phyloP scores from a whole-genome alignment of 1,139 yeast species.

The Blastobotrys illinoisensis region DNA sequence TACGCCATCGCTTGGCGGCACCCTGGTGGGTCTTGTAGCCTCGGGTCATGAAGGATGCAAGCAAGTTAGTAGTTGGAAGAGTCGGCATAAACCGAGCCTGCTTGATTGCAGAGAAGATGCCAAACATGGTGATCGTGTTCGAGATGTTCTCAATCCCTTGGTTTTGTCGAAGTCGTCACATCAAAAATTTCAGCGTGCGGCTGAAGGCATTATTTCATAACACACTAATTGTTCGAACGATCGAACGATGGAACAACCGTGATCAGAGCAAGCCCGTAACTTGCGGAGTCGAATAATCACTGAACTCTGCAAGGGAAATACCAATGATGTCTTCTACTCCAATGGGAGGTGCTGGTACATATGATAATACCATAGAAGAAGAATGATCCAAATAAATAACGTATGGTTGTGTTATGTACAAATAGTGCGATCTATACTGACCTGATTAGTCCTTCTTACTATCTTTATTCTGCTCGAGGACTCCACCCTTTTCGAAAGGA shows the following conservation, averaged over 20 bases:
- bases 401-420: background rate
- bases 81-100: background rate
- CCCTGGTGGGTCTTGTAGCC: conserved; percentile 57
- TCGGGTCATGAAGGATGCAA: conserved; percentile 8
- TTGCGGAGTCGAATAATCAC: no score
- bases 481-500: conserved; percentile 70
- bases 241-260: background rate
- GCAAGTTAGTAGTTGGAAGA: background rate
- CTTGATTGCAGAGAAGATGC: background rate
- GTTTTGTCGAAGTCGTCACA: background rate
- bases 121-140: background rate
- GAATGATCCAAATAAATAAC: background rate
- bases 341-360: background rate
- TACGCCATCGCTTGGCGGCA: conserved; percentile 79
- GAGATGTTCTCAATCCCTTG: background rate
- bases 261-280: no score
- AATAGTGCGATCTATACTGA: background rate
- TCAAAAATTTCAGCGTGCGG: background rate
- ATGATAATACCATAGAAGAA: background rate
- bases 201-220: background rate
- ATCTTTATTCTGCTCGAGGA: conserved; percentile 25
- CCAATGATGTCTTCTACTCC: no score
- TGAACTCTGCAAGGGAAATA: background rate
- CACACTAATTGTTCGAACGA: background rate
- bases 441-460: conserved; percentile 8